phyloP scores from a whole-genome alignment of 2,329 filamentous ascomycete species.

The Endothia cerciana region DNA sequence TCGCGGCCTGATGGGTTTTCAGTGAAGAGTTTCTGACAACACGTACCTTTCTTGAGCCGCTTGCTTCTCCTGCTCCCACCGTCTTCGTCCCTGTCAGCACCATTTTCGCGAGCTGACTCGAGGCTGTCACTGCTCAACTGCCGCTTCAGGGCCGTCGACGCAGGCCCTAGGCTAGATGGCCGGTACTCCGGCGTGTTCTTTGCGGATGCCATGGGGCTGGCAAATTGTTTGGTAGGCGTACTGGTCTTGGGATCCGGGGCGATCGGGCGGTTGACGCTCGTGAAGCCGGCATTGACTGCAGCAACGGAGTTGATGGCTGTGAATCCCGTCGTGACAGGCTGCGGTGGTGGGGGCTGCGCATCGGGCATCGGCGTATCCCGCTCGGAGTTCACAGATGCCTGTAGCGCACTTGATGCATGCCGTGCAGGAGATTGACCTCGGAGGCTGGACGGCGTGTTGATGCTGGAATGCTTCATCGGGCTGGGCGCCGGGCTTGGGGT shows the following conservation, averaged over 20 bases:
- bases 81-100: conserved; percentile 63
- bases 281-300: conserved; percentile 72
- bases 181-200: conserved; percentile 69
- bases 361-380: conserved; percentile 55
- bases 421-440: conserved; percentile 70
- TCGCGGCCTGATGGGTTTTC: background rate
- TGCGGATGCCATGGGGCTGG: conserved; percentile 65
- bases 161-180: conserved; percentile 56
- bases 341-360: conserved; percentile 43
- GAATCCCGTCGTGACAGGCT: conserved; percentile 48
- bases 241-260: conserved; percentile 57
- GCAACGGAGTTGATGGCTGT: conserved; percentile 63
- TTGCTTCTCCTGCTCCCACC: conserved; percentile 80
- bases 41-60: conserved; percentile 82
- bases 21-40: background rate
- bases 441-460: conserved; percentile 62
- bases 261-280: conserved; percentile 64
- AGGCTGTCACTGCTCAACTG: conserved; percentile 67
- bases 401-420: conserved; percentile 57
- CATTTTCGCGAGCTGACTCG: conserved; percentile 51
- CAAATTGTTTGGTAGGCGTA: conserved; percentile 63
- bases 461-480: conserved; percentile 69
- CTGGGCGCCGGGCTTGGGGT: conserved; percentile 73
- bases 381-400: conserved; percentile 52
- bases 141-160: conserved; percentile 70